A percentile compares a stretch with the other conserved stretches of the same genome.
These are phyloP conservation scores for Spirogloea muscicola DNA, from an alignment of 139 green algal genomes.

Conservation along the genomic window DNA sequence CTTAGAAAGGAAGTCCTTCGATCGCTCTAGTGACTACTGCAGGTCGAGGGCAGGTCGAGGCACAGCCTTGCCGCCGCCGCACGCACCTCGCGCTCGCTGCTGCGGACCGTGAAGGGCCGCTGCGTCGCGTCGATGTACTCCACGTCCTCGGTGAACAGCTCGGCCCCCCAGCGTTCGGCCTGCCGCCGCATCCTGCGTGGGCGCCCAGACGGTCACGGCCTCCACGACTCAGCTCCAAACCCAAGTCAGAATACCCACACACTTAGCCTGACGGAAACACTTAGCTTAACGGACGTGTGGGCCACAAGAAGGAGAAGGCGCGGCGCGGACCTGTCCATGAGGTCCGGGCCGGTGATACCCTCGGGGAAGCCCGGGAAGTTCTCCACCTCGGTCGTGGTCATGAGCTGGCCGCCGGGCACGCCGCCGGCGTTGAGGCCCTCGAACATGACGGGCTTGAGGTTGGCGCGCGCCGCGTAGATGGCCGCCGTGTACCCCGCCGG, in stretches of 20 bases:
- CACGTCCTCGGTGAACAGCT: conserved; percentile 90
- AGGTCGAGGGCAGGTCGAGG: too few species aligned
- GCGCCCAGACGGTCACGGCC: too few species aligned
- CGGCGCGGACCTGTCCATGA: conserved; percentile 96
- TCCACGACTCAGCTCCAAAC: too few species aligned
- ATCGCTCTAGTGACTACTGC: too few species aligned
- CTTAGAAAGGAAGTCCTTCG: too few species aligned
- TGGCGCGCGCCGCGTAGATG: conserved; percentile 84
- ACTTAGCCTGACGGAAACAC: too few species aligned
- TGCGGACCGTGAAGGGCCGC: conserved; percentile 58
- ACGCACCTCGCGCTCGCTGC: conserved; percentile 50
- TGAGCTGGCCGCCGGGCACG: conserved; percentile 90
- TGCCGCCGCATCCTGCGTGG: conserved; percentile 78
- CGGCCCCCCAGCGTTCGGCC: conserved; percentile 90
- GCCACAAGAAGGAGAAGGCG: too few species aligned
- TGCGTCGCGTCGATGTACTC: conserved; percentile 73
- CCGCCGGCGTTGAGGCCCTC: conserved; percentile 83
- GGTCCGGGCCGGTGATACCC: conserved; percentile 90
- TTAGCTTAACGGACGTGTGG: too few species aligned
- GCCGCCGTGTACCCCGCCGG: conserved; percentile 59
- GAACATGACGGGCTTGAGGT: conserved; percentile 89
- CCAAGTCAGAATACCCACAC: too few species aligned
- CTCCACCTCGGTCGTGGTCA: conserved; percentile 84
- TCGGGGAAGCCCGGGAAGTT: conserved; percentile 91
- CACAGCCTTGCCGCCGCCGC: too few species aligned